Percentiles rank a stretch among this genome's conserved stretches.
These are phyloP conservation scores for Anisodus acutangulus DNA, from an alignment of 257 asterid genomes.

Conservation along the genomic window DNA sequence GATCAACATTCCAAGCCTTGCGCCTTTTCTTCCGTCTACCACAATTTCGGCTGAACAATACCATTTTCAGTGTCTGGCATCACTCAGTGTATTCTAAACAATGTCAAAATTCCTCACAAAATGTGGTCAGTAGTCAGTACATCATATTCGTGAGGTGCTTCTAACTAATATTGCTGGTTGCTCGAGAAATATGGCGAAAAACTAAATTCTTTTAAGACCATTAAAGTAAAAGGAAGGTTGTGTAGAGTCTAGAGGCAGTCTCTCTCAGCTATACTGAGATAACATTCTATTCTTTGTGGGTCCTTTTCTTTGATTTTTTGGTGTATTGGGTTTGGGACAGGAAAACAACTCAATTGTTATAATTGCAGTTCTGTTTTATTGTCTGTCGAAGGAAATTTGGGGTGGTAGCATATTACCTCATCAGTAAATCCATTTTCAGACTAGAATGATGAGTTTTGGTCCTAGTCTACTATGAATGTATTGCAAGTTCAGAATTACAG, in stretches of 20 bases:
- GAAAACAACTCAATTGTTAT: background rate
- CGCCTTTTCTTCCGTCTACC: background rate
- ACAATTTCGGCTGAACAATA: background rate
- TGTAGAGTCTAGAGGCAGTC: background rate
- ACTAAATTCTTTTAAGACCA: background rate
- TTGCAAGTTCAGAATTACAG: background rate
- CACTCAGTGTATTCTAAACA: background rate
- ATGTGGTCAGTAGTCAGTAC: background rate
- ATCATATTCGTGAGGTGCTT: background rate
- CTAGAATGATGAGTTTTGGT: background rate
- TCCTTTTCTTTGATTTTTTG: slow-evolving; percentile 1
- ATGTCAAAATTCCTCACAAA: background rate
- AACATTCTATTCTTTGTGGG: slow-evolving; percentile 11
- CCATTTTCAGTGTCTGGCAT: slow-evolving; percentile 13
- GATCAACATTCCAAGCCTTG: background rate
- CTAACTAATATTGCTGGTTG: background rate
- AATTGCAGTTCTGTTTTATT: background rate
- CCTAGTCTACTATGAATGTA: slow-evolving; percentile 3
- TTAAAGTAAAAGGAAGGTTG: background rate
- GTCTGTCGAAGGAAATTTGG: slow-evolving; percentile 2
- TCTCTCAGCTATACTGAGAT: background rate
- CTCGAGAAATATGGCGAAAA: background rate
- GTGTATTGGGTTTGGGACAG: background rate
- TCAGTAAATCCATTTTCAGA: background rate
- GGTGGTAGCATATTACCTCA: slow-evolving; percentile 14